Base-by-base conservation (phyloP, 2,329 filamentous ascomycete species). In the Penicillium occitanis region DNA sequence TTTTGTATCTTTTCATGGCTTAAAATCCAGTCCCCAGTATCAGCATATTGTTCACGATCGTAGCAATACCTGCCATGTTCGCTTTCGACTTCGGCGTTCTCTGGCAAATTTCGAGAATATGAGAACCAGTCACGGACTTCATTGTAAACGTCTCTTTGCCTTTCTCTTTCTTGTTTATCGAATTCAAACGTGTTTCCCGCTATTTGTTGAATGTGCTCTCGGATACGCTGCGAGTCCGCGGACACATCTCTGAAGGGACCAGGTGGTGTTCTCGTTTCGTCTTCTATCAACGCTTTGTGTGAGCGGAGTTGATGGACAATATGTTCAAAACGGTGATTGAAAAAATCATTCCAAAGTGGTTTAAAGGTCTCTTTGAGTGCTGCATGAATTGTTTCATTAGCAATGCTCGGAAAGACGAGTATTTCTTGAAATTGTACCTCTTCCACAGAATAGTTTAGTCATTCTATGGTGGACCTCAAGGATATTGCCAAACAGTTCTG, bases 1-100 rank as follows among this genome's bases (percentile, higher is more conserved):
- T 50, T 51, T 28, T 62, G n/a, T 13, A 62, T 30, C 19, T 62
- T 62, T 13, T 62, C 30, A 10, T 62, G 44, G 44, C 22, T 53
- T n/a, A 62, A 40, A 28, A 62, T 62, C 60, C 60, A 62, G n/a
- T 42, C 60, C 3, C 60, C 60, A n/a, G 48, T 62, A 25, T 53
- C 46, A 25, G 60, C 2, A 53, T 51, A 62, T 50, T 33, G 22
- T 51, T 53, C 33, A 22, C 60, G 46, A 28, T 62, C 60, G 30
- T 62, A 33, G 33, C 60, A 62, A 40, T 51, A 51, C n/a, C 42
- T 48, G n/a, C 7, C 19, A 42, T 62, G 60, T 62, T 53, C 44
- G 22, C 60, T 35, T 51, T 62, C 60, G 30, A 51, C 33, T 14
- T 62, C 46, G 28, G 22, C 44, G 30, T 44, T 40, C 30, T 57